Evolutionary conservation across 495 filamentous ascomycete species (phyloP).

Genomic region (Xylaria nigripes): DNA sequence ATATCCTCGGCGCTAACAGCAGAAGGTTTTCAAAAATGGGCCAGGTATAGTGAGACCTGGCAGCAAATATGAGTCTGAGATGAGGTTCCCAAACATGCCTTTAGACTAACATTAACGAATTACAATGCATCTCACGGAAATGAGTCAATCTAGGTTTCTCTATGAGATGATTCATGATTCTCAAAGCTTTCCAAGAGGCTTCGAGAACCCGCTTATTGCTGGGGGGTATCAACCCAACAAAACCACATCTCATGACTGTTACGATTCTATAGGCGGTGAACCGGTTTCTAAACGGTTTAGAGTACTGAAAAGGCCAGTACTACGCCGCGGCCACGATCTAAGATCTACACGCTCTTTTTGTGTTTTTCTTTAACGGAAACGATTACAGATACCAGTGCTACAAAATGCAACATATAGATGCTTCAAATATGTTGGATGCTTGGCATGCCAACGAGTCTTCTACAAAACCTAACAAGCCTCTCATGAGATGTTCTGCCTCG

Average conservation of each 20-base stretch:
- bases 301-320: not conserved
- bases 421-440: not conserved
- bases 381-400: not conserved
- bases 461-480: not conserved
- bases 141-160: not conserved
- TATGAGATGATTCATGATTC: not conserved
- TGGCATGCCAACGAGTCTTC: not conserved
- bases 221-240: not conserved
- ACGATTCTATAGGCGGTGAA: not conserved
- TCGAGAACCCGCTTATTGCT: not conserved
- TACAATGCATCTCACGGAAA: not conserved
- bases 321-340: not conserved
- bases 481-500: not conserved
- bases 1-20: not conserved
- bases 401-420: conserved; percentile 4
- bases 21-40: conserved; percentile 43
- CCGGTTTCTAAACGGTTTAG: not conserved
- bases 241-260: not conserved
- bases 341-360: not conserved
- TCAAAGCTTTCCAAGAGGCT: not conserved
- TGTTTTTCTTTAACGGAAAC: not conserved
- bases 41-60: conserved; percentile 42
- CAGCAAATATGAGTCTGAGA: conserved; percentile 20
- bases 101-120: not conserved
- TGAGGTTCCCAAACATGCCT: not conserved